A percentile compares a stretch with the other conserved stretches of the same genome.
These are phyloP conservation scores for Hypomontagnella submonticulosa DNA, from an alignment of 495 filamentous ascomycete species.

Conservation along the genomic window DNA sequence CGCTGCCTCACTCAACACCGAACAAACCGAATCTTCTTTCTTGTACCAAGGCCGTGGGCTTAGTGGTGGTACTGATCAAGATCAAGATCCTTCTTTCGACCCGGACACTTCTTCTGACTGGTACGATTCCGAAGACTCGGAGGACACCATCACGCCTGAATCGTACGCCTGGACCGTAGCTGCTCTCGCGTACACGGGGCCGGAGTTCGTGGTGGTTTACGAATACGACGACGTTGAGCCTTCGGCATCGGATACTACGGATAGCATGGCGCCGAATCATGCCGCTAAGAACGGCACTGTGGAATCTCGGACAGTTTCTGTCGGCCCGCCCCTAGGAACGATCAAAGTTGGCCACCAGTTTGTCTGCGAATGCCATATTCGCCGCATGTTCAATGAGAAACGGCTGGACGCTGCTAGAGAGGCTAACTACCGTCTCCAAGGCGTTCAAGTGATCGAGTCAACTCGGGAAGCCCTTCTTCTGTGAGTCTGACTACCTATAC, in stretches of 20 bases:
- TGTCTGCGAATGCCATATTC: constrained; percentile 52
- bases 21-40: not conserved
- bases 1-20: not conserved
- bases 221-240: not conserved
- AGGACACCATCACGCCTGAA: constrained; percentile 23
- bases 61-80: not conserved
- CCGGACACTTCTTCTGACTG: constrained; percentile 12
- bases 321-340: constrained; percentile 53
- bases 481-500: constrained; percentile 33
- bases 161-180: constrained; percentile 5
- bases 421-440: constrained; percentile 40
- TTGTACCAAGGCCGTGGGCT: not conserved
- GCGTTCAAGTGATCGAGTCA: constrained; percentile 32
- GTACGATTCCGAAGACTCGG: constrained; percentile 22
- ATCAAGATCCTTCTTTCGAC: constrained; percentile 4
- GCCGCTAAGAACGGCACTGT: constrained; percentile 28
- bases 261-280: constrained; percentile 34
- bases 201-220: not conserved
- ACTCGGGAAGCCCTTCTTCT: constrained; percentile 27
- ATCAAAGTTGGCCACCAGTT: constrained; percentile 55
- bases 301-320: constrained; percentile 4
- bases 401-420: constrained; percentile 53
- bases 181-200: not conserved
- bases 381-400: constrained; percentile 51
- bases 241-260: not conserved